Conservation (phyloP, 345 rosid species). For the Dovyalis caffra region DNA sequence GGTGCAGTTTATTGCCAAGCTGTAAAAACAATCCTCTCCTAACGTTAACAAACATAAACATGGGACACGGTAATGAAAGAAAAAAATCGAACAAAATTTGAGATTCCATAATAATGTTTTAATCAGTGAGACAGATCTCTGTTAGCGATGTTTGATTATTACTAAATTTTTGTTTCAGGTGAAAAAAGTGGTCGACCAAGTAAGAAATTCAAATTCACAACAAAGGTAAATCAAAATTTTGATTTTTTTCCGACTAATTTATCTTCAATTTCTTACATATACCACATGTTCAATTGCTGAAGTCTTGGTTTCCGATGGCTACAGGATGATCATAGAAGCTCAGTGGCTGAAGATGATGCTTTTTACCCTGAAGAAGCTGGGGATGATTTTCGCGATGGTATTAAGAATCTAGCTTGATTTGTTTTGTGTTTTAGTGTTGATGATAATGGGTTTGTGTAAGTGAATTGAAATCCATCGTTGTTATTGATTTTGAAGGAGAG, state of each 20-base stretch:
- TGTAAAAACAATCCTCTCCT: background rate
- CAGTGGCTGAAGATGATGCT: slow-evolving; percentile 48
- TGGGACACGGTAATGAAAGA: background rate
- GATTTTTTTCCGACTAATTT: too few species aligned
- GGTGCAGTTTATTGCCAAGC: background rate
- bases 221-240: too few species aligned
- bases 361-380: slow-evolving; percentile 54
- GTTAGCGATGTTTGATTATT: background rate
- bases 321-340: slow-evolving; percentile 65
- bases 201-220: background rate
- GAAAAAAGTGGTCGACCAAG: background rate
- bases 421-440: background rate
- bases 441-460: background rate
- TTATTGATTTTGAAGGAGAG: slow-evolving; percentile 38
- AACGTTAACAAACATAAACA: background rate
- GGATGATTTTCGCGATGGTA: slow-evolving; percentile 74
- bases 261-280: too few species aligned
- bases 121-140: background rate
- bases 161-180: background rate
- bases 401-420: background rate
- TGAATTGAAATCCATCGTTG: background rate
- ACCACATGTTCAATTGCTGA: too few species aligned
- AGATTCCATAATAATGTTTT: background rate
- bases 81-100: background rate
- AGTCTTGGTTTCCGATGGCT: background rate